phyloP scores from a whole-genome alignment of 2,329 filamentous ascomycete species.

The Rhynchosporium secalis region DNA sequence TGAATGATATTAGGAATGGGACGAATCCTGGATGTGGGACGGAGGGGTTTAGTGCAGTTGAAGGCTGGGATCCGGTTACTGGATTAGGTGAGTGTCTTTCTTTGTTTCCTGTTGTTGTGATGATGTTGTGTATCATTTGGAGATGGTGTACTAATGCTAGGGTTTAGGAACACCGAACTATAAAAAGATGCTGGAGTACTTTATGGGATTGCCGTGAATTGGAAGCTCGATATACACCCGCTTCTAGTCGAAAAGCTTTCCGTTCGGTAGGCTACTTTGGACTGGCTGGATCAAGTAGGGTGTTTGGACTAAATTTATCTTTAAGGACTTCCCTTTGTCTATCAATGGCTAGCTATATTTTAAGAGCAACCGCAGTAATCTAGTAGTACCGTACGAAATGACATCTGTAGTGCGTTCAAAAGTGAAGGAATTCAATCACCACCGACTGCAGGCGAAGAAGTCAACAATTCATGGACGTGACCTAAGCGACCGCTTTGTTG shows the following conservation, averaged over 20 bases:
- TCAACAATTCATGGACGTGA: no score
- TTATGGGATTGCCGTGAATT: constrained; percentile 23
- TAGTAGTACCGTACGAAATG: no score
- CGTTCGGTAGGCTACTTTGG: not conserved
- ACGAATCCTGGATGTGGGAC: constrained; percentile 44
- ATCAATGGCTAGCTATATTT: no score
- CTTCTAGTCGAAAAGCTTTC: not conserved
- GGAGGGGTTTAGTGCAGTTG: constrained; percentile 35
- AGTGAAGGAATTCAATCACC: no score
- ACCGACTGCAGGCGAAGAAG: no score
- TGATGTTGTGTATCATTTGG: constrained; percentile 33
- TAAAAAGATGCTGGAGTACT: constrained; percentile 26
- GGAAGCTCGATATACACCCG: not conserved
- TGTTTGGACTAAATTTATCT: not conserved
- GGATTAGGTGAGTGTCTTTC: constrained; percentile 36
- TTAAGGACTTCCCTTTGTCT: not conserved
- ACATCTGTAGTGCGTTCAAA: no score
- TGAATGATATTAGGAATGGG: constrained; percentile 42
- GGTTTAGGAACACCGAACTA: constrained; percentile 37
- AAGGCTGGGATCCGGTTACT: constrained; percentile 44
- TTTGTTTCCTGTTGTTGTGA: not conserved
- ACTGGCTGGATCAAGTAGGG: not conserved
- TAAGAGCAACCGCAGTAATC: no score
- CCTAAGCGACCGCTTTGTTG: no score
- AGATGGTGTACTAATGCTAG: not conserved